phyloP scores from a whole-genome alignment of 2,329 filamentous ascomycete species.

The Claviceps purpurea region DNA sequence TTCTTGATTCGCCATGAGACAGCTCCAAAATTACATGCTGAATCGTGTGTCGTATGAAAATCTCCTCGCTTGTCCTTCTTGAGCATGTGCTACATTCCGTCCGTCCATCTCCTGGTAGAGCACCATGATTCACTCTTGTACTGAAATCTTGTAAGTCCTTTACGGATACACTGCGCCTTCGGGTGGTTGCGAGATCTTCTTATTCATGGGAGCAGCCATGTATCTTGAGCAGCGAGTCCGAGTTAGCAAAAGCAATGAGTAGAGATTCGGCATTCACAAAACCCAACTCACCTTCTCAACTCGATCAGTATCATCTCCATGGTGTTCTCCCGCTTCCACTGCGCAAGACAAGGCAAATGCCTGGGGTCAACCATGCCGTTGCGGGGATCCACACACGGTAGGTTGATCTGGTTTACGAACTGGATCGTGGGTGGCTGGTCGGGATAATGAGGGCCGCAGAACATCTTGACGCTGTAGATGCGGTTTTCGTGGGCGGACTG shows the following conservation, averaged over 20 bases:
- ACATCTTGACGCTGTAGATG: conserved; percentile 96
- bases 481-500: conserved; percentile 95
- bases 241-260: conserved; percentile 20
- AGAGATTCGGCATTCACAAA: neutral
- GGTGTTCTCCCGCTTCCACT: conserved; percentile 87
- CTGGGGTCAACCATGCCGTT: conserved; percentile 75
- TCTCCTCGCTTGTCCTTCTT: neutral
- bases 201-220: conserved; percentile 84
- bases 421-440: conserved; percentile 79
- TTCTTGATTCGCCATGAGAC: neutral
- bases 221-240: conserved; percentile 51
- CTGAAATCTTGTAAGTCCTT: neutral
- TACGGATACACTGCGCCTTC: conserved; percentile 53
- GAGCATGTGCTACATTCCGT: neutral
- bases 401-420: conserved; percentile 88
- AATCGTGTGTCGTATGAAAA: too few relatives aligned
- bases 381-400: conserved; percentile 78
- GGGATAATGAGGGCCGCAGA: conserved; percentile 83
- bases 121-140: too few relatives aligned
- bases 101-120: too few relatives aligned
- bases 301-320: conserved; percentile 92
- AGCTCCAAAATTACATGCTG: neutral
- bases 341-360: conserved; percentile 70
- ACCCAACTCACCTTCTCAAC: conserved; percentile 50
- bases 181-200: conserved; percentile 87